Base-by-base conservation (phyloP, 2,329 filamentous ascomycete species). In the Leptographium radiaticola region DNA sequence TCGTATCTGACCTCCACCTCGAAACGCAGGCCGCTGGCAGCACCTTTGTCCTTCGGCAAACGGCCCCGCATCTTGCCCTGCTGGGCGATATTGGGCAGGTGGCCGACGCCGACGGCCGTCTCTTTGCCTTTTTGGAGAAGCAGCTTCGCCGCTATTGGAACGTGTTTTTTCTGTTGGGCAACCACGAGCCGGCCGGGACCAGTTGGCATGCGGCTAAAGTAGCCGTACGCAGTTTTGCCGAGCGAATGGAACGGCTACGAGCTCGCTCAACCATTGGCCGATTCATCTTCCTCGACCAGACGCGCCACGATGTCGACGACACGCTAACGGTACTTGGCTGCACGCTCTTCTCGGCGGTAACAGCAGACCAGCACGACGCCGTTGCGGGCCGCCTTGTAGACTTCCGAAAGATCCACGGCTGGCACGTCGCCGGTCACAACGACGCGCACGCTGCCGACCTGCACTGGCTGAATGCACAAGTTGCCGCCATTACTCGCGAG, bases 1-100 rank as follows among this genome's bases (percentile, higher is more conserved):
- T 81, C 49, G 53, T 80, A 18, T 80, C 77, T 0, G 77, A 82
- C 63, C 67, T 82, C 6, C 78, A 81, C 57, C 68, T 82, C 6
- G 76, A 81, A 60, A 60, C 62, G 10, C 69, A 71, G 0, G 66
- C 67, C 44, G 64, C 66, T 15, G 81, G 75, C 59, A 59, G 72
- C 3, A 72, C 30, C 16, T 51, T 80, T 34, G 47, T 59, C 0
- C 70, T 73, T 1, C 67, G 64, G 52, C 48, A 56, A 15, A 53
- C 51, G 6, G 73, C 76, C 1, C 73, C 74, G 0, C 70, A 74
- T 55, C 67, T 83, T 1, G 77, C 75, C 0, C 68, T 82, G 0
- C 68, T 81, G 0, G 79, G 79, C 20, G 76, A 81, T 57, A 75
- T 81, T 48, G 78, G 77, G 38, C 70, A 71, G 54, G 47, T 69